Percentiles rank a stretch among this genome's conserved stretches.
These are phyloP conservation scores for Tilletia caries DNA, from an alignment of 1,284 basidiomycete genomes.

Conservation along the genomic window DNA sequence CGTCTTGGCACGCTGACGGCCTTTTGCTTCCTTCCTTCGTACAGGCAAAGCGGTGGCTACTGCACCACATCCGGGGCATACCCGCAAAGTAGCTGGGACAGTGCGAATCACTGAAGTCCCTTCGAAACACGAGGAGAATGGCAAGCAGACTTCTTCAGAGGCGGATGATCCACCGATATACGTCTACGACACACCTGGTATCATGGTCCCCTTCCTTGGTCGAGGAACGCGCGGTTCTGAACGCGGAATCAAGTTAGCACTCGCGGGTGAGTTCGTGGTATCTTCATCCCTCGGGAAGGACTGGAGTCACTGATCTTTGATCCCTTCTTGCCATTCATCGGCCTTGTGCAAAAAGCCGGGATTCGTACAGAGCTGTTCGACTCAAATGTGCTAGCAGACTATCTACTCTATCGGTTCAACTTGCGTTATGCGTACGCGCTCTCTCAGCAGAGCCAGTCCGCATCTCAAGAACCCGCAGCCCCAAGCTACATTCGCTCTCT, in stretches of 20 bases:
- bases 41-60: conserved; percentile 77
- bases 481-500: neutral
- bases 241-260: conserved; percentile 82
- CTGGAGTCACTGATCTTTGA: too few relatives aligned
- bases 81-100: conserved; percentile 49
- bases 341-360: conserved; percentile 64
- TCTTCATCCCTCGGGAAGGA: too few relatives aligned
- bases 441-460: neutral
- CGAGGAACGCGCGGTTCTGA: conserved; percentile 78
- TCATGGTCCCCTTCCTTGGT: conserved; percentile 96
- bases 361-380: conserved; percentile 93
- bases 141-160: conserved; percentile 61
- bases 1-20: too few relatives aligned
- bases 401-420: conserved; percentile 83
- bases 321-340: too few relatives aligned
- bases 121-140: conserved; percentile 12
- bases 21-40: too few relatives aligned
- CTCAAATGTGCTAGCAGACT: conserved; percentile 75
- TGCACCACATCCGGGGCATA: conserved; percentile 68
- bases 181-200: conserved; percentile 91
- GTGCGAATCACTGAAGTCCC: conserved; percentile 45
- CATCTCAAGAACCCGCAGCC: neutral
- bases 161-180: conserved; percentile 77
- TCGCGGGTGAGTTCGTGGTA: conserved; percentile 67
- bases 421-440: conserved; percentile 58